Conservation (phyloP, 192 early-diverging fungal species). For the Umbelopsis sp. region DNA sequence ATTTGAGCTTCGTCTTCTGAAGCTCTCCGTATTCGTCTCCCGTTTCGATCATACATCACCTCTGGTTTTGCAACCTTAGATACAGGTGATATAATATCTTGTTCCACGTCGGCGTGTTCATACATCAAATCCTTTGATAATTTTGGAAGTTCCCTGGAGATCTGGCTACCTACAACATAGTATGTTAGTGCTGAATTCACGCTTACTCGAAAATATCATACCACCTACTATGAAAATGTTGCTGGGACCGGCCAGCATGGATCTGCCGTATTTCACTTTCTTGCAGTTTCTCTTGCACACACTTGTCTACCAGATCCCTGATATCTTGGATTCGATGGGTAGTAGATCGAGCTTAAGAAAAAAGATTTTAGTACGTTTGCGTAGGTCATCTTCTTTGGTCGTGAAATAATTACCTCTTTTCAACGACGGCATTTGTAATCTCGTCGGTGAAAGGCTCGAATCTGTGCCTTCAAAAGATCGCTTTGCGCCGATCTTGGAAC, state of each 20-base stretch:
- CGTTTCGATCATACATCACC: neutral
- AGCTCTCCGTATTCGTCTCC: neutral
- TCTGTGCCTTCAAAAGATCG: neutral
- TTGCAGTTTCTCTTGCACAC: neutral
- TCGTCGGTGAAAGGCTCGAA: neutral
- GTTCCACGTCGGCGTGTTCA: neutral
- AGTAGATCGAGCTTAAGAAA: neutral
- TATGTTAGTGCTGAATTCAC: no score
- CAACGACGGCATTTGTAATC: neutral
- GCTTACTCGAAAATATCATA: no score
- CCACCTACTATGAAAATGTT: neutral
- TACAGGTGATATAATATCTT: neutral
- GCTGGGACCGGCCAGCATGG: neutral
- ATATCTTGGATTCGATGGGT: neutral
- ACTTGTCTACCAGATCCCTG: neutral
- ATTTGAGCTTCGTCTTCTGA: neutral
- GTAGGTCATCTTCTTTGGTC: neutral
- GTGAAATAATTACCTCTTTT: neutral
- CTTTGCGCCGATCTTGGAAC: neutral
- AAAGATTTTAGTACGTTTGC: neutral
- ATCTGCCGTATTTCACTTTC: neutral
- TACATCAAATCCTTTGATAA: neutral
- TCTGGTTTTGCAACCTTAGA: neutral
- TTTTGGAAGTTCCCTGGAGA: neutral
- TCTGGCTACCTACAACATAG: no score